These are phyloP conservation scores for Fonsecaea erecta DNA, from an alignment of 2,329 filamentous ascomycete species.

Conservation along the genomic window DNA sequence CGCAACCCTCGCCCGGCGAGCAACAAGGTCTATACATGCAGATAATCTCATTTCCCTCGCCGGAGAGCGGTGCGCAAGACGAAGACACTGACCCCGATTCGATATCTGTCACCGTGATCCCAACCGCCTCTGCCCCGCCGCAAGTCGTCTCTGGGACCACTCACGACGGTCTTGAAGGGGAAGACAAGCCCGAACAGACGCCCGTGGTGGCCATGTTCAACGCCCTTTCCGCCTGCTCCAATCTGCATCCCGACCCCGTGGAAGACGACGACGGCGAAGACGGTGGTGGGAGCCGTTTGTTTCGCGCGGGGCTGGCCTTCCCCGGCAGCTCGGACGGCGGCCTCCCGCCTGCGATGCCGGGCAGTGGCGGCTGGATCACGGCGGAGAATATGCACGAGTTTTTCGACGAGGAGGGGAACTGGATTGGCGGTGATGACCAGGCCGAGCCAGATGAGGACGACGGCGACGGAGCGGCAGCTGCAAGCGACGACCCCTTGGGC, in stretches of 20 bases:
- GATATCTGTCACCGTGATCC: conserved; percentile 51
- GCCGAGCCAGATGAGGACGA: conserved; percentile 57
- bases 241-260: conserved; percentile 54
- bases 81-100: conserved; percentile 50
- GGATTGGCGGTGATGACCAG: conserved; percentile 63
- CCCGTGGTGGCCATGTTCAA: conserved; percentile 50
- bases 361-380: conserved; percentile 67
- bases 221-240: conserved; percentile 54
- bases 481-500: conserved; percentile 56
- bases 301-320: conserved; percentile 46
- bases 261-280: conserved; percentile 46
- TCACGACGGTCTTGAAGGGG: conserved; percentile 33
- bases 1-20: conserved; percentile 39
- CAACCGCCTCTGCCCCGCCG: conserved; percentile 38
- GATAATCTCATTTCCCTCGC: conserved; percentile 45
- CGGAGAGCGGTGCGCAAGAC: conserved; percentile 35
- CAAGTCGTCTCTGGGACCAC: conserved; percentile 35
- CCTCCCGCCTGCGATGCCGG: conserved; percentile 53
- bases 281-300: conserved; percentile 41
- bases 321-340: conserved; percentile 45
- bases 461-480: conserved; percentile 57
- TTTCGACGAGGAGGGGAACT: conserved; percentile 81
- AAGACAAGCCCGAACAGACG: conserved; percentile 44
- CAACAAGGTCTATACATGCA: conserved; percentile 56
- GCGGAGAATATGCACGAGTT: conserved; percentile 87